A percentile compares a stretch with the other conserved stretches of the same genome.
phyloP scores from a whole-genome alignment of 2,329 filamentous ascomycete genomes.

The Clarireedia monteithiana region DNA sequence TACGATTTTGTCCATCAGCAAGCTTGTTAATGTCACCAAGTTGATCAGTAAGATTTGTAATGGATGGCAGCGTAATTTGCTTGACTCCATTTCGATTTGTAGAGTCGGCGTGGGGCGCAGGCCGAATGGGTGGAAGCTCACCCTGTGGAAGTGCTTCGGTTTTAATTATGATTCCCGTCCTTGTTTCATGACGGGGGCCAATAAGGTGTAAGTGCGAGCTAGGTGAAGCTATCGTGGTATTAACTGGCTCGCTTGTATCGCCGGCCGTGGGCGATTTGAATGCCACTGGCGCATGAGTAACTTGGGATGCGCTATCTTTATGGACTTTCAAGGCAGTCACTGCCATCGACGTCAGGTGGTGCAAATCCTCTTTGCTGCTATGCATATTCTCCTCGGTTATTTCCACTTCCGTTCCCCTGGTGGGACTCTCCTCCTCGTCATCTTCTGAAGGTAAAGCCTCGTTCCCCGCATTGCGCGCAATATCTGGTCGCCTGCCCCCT shows the following conservation, averaged over 20 bases:
- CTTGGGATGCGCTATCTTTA: neutral
- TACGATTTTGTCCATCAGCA: slow-evolving; percentile 14
- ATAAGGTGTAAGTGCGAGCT: neutral
- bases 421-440: slow-evolving; percentile 33
- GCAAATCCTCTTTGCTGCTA: slow-evolving; percentile 10
- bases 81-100: slow-evolving; percentile 19
- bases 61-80: slow-evolving; percentile 26
- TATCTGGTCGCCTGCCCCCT: slow-evolving; percentile 55
- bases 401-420: slow-evolving; percentile 16
- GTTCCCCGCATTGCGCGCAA: slow-evolving; percentile 49
- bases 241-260: neutral
- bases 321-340: slow-evolving; percentile 1
- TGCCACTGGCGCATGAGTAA: neutral
- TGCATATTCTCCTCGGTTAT: slow-evolving; percentile 23
- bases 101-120: slow-evolving; percentile 22
- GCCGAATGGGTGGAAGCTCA: slow-evolving; percentile 26
- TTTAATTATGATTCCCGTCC: neutral
- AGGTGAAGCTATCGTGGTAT: neutral
- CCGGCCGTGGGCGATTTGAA: neutral
- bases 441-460: slow-evolving; percentile 42
- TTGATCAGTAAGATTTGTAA: slow-evolving; percentile 16
- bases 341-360: slow-evolving; percentile 3
- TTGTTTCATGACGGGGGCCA: neutral
- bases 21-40: slow-evolving; percentile 26
- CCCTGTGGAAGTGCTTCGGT: slow-evolving; percentile 11